Conservation (phyloP, 805 yeast genomes). For the Wickerhamiella musiphila region DNA sequence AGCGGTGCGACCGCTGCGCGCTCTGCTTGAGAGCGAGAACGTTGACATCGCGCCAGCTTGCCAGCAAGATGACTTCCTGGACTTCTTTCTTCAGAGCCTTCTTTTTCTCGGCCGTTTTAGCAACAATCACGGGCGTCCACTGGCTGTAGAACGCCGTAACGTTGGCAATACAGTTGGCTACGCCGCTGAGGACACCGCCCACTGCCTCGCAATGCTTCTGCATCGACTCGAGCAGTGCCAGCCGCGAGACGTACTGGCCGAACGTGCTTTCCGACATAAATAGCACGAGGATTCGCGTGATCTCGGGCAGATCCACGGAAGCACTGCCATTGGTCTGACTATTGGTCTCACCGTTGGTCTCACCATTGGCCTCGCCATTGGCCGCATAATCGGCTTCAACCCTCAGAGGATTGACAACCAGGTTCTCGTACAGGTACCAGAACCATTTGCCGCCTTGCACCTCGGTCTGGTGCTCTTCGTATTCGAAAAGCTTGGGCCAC, state of each 20-base stretch:
- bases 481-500: slow-evolving; percentile 58
- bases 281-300: slow-evolving; percentile 46
- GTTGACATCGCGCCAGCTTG: slow-evolving; percentile 96
- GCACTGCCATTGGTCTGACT: too few relatives aligned
- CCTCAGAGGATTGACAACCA: slow-evolving; percentile 21
- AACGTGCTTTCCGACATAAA: slow-evolving; percentile 58
- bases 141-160: slow-evolving; percentile 49
- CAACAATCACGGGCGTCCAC: slow-evolving; percentile 35
- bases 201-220: slow-evolving; percentile 30
- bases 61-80: slow-evolving; percentile 67
- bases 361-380: too few relatives aligned
- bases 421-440: slow-evolving; percentile 73
- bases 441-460: slow-evolving; percentile 64
- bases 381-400: too few relatives aligned
- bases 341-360: too few relatives aligned
- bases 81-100: slow-evolving; percentile 58
- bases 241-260: slow-evolving; percentile 54
- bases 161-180: slow-evolving; percentile 33
- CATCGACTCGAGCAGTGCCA: slow-evolving; percentile 50
- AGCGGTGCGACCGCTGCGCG: slow-evolving; percentile 74
- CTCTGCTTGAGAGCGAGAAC: slow-evolving; percentile 86
- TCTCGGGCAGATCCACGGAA: slow-evolving; percentile 21
- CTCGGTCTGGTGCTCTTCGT: slow-evolving; percentile 36
- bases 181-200: slow-evolving; percentile 18
- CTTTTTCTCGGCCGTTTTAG: slow-evolving; percentile 29